Percentiles rank a stretch among this genome's conserved stretches.
These are phyloP conservation scores for Globisporangium emineosum DNA, from an alignment of 352 stramenopile genomes.

Conservation along the genomic window DNA sequence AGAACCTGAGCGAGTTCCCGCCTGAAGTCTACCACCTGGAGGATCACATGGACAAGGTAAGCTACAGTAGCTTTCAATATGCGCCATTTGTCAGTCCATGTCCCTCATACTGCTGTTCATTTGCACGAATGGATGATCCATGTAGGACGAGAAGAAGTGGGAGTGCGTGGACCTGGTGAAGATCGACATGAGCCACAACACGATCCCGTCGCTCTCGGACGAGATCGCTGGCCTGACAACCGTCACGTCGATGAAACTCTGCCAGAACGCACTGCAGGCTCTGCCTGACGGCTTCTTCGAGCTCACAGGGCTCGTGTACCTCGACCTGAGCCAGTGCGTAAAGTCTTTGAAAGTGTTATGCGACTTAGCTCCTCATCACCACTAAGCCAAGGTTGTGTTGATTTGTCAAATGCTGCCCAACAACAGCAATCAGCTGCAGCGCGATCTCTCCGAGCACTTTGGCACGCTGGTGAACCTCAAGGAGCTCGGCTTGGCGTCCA, in stretches of 20 bases:
- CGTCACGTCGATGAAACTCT: slow-evolving; percentile 63
- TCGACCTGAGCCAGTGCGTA: slow-evolving; percentile 77
- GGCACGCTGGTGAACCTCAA: slow-evolving; percentile 50
- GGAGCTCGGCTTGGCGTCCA: slow-evolving; percentile 56
- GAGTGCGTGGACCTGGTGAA: slow-evolving; percentile 81
- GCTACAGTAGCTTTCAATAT: not conserved
- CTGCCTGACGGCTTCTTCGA: slow-evolving; percentile 69
- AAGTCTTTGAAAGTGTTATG: too few species aligned
- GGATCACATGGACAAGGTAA: slow-evolving; percentile 73
- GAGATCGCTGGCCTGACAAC: slow-evolving; percentile 52
- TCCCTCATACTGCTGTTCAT: not conserved
- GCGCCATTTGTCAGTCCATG: not conserved
- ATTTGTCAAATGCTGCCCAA: too few species aligned
- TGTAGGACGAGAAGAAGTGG: slow-evolving; percentile 79
- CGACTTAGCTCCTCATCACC: not conserved
- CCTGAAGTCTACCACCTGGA: slow-evolving; percentile 70
- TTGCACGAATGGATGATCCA: not conserved
- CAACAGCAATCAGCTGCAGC: slow-evolving; percentile 58
- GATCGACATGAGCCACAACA: slow-evolving; percentile 80
- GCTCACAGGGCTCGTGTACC: slow-evolving; percentile 52
- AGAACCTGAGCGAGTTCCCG: slow-evolving; percentile 55
- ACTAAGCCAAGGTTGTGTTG: too few species aligned
- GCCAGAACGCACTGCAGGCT: slow-evolving; percentile 55
- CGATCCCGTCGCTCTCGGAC: slow-evolving; percentile 47
- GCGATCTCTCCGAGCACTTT: slow-evolving; percentile 51